A percentile compares a stretch with the other conserved stretches of the same genome.
Evolutionary conservation across 495 filamentous ascomycete genomes (phyloP).

Genomic region (Stereocaulon alpinum): DNA sequence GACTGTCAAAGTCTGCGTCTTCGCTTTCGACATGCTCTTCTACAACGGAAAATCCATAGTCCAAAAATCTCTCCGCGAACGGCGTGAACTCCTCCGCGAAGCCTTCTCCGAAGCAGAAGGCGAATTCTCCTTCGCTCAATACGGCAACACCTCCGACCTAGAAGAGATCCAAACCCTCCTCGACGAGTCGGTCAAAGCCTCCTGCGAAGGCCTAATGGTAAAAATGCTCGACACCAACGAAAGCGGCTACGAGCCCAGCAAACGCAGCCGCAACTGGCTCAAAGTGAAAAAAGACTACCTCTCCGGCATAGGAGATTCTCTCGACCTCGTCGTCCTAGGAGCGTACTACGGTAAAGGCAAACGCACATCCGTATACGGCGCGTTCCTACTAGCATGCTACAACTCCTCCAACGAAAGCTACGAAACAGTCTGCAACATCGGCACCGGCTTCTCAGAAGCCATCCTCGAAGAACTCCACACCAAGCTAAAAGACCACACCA

Average conservation of each 20-base stretch:
- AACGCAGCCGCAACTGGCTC: slow-evolving; percentile 93
- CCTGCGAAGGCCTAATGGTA: slow-evolving; percentile 96
- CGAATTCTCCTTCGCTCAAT: slow-evolving; percentile 85
- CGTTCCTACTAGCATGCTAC: slow-evolving; percentile 91
- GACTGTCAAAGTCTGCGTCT: slow-evolving; percentile 94
- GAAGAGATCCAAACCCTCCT: slow-evolving; percentile 88
- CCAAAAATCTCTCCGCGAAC: slow-evolving; percentile 74
- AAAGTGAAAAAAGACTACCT: slow-evolving; percentile 99
- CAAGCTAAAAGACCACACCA: slow-evolving; percentile 57
- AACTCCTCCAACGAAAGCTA: slow-evolving; percentile 67
- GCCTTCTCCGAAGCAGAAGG: slow-evolving; percentile 72
- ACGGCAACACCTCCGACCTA: slow-evolving; percentile 75
- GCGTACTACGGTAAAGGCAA: slow-evolving; percentile 93
- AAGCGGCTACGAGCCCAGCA: slow-evolving; percentile 89
- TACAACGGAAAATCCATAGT: slow-evolving; percentile 87
- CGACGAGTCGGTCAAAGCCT: slow-evolving; percentile 86
- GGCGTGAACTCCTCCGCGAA: slow-evolving; percentile 62
- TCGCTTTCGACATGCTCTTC: slow-evolving; percentile 91
- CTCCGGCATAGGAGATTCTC: slow-evolving; percentile 80
- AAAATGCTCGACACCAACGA: slow-evolving; percentile 94
- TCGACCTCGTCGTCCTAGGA: slow-evolving; percentile 91
- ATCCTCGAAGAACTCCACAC: slow-evolving; percentile 72
- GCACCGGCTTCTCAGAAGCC: slow-evolving; percentile 89
- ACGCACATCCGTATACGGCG: slow-evolving; percentile 86
- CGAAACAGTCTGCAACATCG: slow-evolving; percentile 96